A percentile compares a stretch with the other conserved stretches of the same genome.
Evolutionary conservation across 768 basidiomycete species (phyloP).

Genomic region (Leccinum obscurum): DNA sequence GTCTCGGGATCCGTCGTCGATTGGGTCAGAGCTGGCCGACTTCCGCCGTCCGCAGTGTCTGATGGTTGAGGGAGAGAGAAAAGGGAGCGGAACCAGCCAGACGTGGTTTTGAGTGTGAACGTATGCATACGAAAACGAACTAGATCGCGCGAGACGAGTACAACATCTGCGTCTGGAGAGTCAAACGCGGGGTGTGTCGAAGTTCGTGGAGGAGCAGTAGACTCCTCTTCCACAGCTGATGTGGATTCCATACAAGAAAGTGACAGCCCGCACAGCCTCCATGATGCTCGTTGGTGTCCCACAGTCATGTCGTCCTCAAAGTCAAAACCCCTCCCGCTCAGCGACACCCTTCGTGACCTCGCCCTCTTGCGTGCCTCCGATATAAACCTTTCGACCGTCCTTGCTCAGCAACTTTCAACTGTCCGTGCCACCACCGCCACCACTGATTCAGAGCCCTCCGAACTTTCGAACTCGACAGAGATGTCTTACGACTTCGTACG

Average conservation of each 20-base stretch:
- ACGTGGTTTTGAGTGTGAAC: conserved; percentile 58
- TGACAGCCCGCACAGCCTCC: background rate
- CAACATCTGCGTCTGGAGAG: conserved; percentile 54
- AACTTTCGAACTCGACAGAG: conserved; percentile 27
- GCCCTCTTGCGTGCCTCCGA: conserved; percentile 67
- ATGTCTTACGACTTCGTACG: conserved; percentile 60
- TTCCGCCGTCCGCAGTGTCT: background rate
- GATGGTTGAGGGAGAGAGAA: conserved; percentile 52
- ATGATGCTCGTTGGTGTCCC: background rate
- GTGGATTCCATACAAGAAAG: conserved; percentile 14
- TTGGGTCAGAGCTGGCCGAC: conserved; percentile 11
- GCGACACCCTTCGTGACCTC: conserved; percentile 66
- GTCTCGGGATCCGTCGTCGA: conserved; percentile 30
- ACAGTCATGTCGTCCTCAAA: conserved; percentile 32
- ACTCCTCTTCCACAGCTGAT: background rate
- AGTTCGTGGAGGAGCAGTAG: background rate
- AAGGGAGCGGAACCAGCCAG: conserved; percentile 58
- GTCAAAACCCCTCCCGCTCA: conserved; percentile 50
- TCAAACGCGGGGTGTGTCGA: conserved; percentile 50
- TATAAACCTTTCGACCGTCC: conserved; percentile 37
- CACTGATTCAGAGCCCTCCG: conserved; percentile 8
- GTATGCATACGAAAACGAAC: conserved; percentile 50
- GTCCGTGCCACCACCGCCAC: background rate
- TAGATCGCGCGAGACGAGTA: conserved; percentile 43
- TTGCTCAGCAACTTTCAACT: conserved; percentile 16